phyloP scores from a whole-genome alignment of 345 rosid species.

The Camelina sativa region DNA sequence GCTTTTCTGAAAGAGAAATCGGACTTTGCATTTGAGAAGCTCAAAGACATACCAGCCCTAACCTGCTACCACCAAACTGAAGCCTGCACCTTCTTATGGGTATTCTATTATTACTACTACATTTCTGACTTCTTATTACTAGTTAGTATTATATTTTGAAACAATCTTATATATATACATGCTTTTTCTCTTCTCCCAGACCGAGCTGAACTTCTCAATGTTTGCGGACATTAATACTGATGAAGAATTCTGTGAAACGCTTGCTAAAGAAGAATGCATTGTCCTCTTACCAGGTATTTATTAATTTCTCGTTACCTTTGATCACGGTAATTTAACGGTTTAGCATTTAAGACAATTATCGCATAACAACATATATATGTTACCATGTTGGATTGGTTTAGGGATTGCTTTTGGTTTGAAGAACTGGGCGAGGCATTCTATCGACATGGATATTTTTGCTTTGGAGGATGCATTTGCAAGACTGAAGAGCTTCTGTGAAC shows the following conservation, averaged over 20 bases:
- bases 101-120: conserved; percentile 35
- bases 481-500: conserved; percentile 35
- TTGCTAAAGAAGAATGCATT: conserved; percentile 36
- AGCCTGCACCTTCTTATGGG: conserved; percentile 72
- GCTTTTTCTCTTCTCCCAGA: neutral
- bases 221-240: conserved; percentile 32
- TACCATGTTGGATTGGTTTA: conserved; percentile 26
- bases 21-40: conserved; percentile 44
- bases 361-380: neutral
- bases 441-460: conserved; percentile 30
- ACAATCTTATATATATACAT: neutral
- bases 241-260: conserved; percentile 27
- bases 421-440: conserved; percentile 38
- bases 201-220: neutral
- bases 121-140: neutral
- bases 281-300: conserved; percentile 39
- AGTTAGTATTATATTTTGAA: neutral
- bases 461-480: conserved; percentile 37
- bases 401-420: conserved; percentile 57
- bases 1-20: conserved; percentile 49
- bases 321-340: neutral
- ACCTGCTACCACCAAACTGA: conserved; percentile 60
- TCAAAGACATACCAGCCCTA: conserved; percentile 60
- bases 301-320: neutral
- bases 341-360: neutral